Percentiles rank a stretch among this genome's conserved stretches.
Evolutionary conservation across 441 rosid genomes (phyloP).

Genomic region (Manihot esculenta): DNA sequence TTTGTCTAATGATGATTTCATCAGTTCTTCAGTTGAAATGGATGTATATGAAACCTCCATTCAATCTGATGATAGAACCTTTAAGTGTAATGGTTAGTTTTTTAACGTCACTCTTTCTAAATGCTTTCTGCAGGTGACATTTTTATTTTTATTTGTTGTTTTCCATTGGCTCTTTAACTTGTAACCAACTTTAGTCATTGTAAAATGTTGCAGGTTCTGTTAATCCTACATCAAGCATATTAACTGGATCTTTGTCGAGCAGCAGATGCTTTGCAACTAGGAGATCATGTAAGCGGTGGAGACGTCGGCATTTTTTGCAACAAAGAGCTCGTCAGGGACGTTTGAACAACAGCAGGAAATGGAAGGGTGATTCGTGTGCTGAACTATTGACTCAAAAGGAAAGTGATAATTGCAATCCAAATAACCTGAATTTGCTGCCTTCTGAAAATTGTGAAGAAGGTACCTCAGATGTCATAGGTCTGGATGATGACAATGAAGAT

Average conservation of each 20-base stretch:
- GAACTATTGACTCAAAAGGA: constrained; percentile 39
- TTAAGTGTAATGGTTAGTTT: constrained; percentile 53
- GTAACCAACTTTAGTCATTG: constrained; percentile 18
- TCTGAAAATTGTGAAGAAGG: constrained; percentile 35
- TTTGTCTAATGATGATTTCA: constrained; percentile 45
- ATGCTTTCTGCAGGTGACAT: background rate
- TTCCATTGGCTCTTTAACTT: background rate
- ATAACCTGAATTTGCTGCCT: constrained; percentile 26
- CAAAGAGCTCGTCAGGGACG: constrained; percentile 92
- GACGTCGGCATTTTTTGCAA: constrained; percentile 72
- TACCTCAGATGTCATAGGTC: constrained; percentile 35
- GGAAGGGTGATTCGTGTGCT: constrained; percentile 75
- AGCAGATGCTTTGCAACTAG: constrained; percentile 59
- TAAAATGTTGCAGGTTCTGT: constrained; percentile 46
- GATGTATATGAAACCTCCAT: constrained; percentile 65
- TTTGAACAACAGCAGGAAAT: constrained; percentile 80
- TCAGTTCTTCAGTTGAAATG: constrained; percentile 77
- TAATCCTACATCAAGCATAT: constrained; percentile 41
- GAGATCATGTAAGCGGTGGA: constrained; percentile 85
- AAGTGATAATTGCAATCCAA: constrained; percentile 32
- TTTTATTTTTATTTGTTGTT: constrained; percentile 1
- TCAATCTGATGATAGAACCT: constrained; percentile 34
- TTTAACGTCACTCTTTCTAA: constrained; percentile 7
- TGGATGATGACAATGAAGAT: constrained; percentile 38
- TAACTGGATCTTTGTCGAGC: constrained; percentile 48